Evolutionary conservation across 2,329 filamentous ascomycete species (phyloP).

Genomic region (Exophiala lecanii-corni): DNA sequence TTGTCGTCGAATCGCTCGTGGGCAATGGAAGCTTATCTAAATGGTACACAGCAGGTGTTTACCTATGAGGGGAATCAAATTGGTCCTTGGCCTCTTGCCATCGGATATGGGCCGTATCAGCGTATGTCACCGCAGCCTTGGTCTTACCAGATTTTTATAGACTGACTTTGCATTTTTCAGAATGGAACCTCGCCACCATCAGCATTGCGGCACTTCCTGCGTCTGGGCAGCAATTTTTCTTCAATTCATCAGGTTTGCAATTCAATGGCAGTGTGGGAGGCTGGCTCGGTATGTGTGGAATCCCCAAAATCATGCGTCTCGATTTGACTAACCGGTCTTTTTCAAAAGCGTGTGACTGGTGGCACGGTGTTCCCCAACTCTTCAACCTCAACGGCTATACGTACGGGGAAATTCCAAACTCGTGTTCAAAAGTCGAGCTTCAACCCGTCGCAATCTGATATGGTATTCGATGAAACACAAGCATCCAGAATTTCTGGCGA

Average conservation of each 20-base stretch:
- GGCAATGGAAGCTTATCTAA: constrained; percentile 24
- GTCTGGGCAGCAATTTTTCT: constrained; percentile 18
- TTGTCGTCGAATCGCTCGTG: constrained; percentile 16
- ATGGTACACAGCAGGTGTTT: constrained; percentile 21
- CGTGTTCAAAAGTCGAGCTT: constrained; percentile 25
- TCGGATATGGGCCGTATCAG: constrained; percentile 21
- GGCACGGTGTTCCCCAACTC: constrained; percentile 22
- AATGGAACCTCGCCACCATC: constrained; percentile 22
- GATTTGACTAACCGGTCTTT: constrained; percentile 6
- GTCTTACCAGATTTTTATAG: too few species aligned
- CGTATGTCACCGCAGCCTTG: constrained; percentile 13
- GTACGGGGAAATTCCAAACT: constrained; percentile 15
- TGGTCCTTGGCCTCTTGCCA: constrained; percentile 22
- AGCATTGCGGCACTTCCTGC: constrained; percentile 15
- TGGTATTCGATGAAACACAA: too few species aligned
- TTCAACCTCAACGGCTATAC: constrained; percentile 21
- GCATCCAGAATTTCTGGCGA: too few species aligned
- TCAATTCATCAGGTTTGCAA: constrained; percentile 26
- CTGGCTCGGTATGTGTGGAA: constrained; percentile 17
- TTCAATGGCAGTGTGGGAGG: constrained; percentile 19
- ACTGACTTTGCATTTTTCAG: too few species aligned
- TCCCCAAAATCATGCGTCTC: background rate
- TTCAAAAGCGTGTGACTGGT: constrained; percentile 25
- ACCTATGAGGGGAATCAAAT: constrained; percentile 20
- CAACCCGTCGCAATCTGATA: constrained; percentile 19